Evolutionary conservation across 2,329 filamentous ascomycete species (phyloP).

Genomic region (Hypomyces perniciosus): DNA sequence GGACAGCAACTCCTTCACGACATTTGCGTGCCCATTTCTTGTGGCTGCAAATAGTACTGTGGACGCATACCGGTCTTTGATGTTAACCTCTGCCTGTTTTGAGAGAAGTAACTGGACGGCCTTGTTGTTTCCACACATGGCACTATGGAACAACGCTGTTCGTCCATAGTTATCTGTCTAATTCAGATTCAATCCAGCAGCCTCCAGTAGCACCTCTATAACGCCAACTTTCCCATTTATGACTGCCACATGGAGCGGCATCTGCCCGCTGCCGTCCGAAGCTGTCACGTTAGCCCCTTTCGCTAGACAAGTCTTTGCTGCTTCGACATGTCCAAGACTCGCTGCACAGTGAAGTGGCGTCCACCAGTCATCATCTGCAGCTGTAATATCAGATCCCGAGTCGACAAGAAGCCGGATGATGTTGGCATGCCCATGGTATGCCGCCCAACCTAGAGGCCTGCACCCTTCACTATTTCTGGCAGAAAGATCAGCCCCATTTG

Average conservation of each 20-base stretch:
- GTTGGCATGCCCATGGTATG: not conserved
- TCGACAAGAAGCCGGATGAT: not conserved
- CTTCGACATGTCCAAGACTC: not conserved
- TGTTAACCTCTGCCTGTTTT: not conserved
- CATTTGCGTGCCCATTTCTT: constrained; percentile 8
- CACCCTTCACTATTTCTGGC: not conserved
- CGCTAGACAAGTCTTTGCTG: not conserved
- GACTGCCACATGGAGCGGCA: not conserved
- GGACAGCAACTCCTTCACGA: not conserved
- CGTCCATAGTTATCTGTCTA: not conserved
- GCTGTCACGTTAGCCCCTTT: not conserved
- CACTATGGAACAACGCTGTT: not conserved
- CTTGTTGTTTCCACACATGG: not conserved
- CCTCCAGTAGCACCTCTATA: not conserved
- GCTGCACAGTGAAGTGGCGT: constrained; percentile 1
- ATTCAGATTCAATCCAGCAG: not conserved
- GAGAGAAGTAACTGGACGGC: not conserved
- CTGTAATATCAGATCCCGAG: not conserved
- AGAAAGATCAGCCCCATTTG: not conserved
- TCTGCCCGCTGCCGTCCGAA: not conserved
- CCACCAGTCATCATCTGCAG: not conserved
- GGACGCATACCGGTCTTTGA: not conserved
- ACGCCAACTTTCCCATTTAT: not conserved
- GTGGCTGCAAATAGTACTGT: not conserved
- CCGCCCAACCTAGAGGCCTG: not conserved